Evolutionary conservation across 2,329 filamentous ascomycete species (phyloP), one percentile per base, ranked within the genome.

Genomic region (Trichoderma breve): DNA sequence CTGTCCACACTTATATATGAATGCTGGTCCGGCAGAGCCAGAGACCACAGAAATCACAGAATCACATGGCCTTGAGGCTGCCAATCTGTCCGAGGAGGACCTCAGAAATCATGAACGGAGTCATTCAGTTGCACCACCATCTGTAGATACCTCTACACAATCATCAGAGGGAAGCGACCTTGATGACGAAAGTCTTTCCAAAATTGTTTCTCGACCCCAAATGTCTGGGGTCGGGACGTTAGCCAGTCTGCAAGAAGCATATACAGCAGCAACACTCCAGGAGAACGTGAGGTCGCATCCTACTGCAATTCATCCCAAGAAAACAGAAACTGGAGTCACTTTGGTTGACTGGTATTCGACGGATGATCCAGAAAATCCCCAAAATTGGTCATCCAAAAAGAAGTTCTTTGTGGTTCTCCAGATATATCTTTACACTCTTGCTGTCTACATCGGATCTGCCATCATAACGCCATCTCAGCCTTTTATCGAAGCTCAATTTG

Each of bases 261-360:
- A 67, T 14, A 39, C 30, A 5, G 64, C 51, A 26, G 47, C 51
- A 36, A 55, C 51, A 39, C 15, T 57, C 6, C 64, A 67, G 24
- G 30, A 15, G 3, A 67, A 57, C 15, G 47, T 55, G 24, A 55
- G 47, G 34, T 55, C 47, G 30, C 64, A 57, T 11, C 64, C 55
- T 55, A 28, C 63, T 32, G 39, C n/a, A 15, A 67, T 67, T 9
- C 21, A 67, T 7, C 66, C 66, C 3, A 69, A 30, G 34, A 66
- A 71, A 34, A 34, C 39, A n/a, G 61, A 53, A 9, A 62, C 51
- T 24, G 71, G 71, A 6, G 14, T 61, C 24, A 64, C 64, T 8
- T 14, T 73, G n/a, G 71, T 73, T 21, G 71, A 73, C 15, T 73
- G 72, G 72, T 71, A 73, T 36, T 58, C 36, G 6, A 71, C 72